Conservation (phyloP, 495 filamentous ascomycete genomes). For the Thermochaetoides thermophila region DNA sequence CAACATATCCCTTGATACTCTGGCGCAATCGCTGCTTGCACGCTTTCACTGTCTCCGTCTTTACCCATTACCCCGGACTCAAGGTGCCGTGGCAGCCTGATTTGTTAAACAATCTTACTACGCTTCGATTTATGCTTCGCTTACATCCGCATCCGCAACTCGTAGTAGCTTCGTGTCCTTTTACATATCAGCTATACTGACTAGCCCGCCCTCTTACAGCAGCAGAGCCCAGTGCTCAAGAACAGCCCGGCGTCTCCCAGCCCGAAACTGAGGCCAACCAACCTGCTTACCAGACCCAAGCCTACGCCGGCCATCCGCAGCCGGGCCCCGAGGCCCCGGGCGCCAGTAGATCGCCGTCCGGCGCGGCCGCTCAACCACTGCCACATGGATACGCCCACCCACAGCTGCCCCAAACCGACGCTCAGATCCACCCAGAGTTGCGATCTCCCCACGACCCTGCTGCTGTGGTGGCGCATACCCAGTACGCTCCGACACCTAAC, state of each 20-base stretch:
- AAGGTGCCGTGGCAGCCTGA: too few species aligned
- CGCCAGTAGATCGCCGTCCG: conserved; percentile 7
- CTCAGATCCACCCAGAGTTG: conserved; percentile 19
- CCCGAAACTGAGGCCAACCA: conserved; percentile 11
- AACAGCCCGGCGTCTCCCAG: conserved; percentile 7
- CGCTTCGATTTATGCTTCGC: not conserved
- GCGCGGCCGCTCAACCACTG: conserved; percentile 9
- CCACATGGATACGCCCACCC: conserved; percentile 22
- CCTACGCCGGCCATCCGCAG: conserved; percentile 8
- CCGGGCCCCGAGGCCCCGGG: conserved; percentile 11
- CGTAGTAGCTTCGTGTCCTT: not conserved
- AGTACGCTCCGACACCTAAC: too few species aligned
- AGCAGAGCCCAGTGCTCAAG: conserved; percentile 16
- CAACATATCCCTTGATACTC: too few species aligned
- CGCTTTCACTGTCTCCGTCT: too few species aligned
- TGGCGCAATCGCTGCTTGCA: too few species aligned
- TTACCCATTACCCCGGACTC: too few species aligned
- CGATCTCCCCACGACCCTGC: conserved; percentile 16
- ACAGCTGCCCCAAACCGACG: conserved; percentile 12
- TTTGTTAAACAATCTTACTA: too few species aligned
- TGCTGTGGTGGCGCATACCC: too few species aligned
- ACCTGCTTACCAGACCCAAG: conserved; percentile 5
- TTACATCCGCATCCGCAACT: not conserved
- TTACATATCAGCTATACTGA: conserved; percentile 7
- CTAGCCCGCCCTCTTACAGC: not conserved